Evolutionary conservation across 345 rosid species (phyloP), one percentile per base, ranked within the genome.

Genomic region (Linum usitatissimum): DNA sequence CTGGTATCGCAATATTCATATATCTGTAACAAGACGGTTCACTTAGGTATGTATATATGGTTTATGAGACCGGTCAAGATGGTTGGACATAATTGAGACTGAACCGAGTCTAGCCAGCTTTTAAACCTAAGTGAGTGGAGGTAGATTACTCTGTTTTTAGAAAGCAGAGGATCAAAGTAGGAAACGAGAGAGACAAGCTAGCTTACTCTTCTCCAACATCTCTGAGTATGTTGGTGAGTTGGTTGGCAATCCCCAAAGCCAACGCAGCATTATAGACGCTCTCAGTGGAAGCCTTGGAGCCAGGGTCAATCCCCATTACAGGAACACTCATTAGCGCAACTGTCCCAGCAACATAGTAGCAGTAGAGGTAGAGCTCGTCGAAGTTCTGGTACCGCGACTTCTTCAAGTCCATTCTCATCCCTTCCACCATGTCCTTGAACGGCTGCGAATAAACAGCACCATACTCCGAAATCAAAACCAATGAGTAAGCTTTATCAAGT

Each of bases 181-280:
- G 5, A 34, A 34, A 34, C 6, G 8, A 34, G 38, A 34, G 38
- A 34, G 38, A 7, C 38, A 7, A 34, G 38, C 5, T 4, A 45
- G 59, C 85, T 75, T 74, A 81, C 82, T 81, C 85, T 76, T 81
- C 85, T 4, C 85, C 85, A 38, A 81, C 85, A 59, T 81, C 85
- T 64, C 85, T 65, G 60, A 81, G 82, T 61, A 81, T 81, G 60
- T 81, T 81, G 12, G 85, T 81, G 20, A 81, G 85, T 66, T 81
- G 85, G 70, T 81, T 81, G 6, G 82, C 85, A 18, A 81, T 78
- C 59, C 85, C 85, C 0, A 81, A 80, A 12, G 82, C 82, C 39
- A 81, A 65, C 17, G 85, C 82, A 3, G 82, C 80, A 18, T 71
- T 81, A 55, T 81, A 81, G 21, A 81, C 80, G 18, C 74, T 78